These are phyloP conservation scores for Talaromyces ruber DNA, from an alignment of 495 filamentous ascomycete genomes.

Conservation along the genomic window DNA sequence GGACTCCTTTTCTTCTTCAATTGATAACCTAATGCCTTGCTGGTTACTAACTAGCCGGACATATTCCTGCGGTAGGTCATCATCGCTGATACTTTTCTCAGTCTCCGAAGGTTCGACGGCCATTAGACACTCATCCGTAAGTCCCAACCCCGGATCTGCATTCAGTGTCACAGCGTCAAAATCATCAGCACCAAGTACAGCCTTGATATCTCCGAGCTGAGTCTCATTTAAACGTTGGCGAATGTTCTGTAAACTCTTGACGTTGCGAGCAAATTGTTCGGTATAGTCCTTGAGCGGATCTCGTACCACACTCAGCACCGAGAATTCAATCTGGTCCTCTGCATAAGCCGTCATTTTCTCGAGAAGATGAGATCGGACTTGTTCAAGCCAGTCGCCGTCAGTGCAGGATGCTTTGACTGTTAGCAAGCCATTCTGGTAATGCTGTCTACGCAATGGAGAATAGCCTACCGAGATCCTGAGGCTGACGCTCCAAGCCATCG, in stretches of 20 bases:
- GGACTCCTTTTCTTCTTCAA: constrained; percentile 34
- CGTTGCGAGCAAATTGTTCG: constrained; percentile 35
- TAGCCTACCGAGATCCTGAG: constrained; percentile 57
- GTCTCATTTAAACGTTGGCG: constrained; percentile 21
- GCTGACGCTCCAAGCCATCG: constrained; percentile 73
- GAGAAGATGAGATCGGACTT: constrained; percentile 37
- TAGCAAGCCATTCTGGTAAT: background rate
- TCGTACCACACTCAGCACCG: constrained; percentile 42
- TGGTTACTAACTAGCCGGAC: constrained; percentile 25
- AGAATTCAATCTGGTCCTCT: constrained; percentile 49
- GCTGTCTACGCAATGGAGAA: background rate
- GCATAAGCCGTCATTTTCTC: constrained; percentile 44
- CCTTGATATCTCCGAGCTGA: background rate
- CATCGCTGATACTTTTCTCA: constrained; percentile 13
- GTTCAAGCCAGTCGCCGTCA: constrained; percentile 39
- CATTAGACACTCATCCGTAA: constrained; percentile 26
- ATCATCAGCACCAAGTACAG: background rate
- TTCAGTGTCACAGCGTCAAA: constrained; percentile 18
- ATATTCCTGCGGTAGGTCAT: constrained; percentile 19
- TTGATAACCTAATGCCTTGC: constrained; percentile 23
- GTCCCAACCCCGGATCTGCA: constrained; percentile 21
- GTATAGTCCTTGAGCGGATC: constrained; percentile 40
- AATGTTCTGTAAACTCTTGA: constrained; percentile 29
- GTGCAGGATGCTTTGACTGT: constrained; percentile 22
- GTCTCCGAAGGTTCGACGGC: constrained; percentile 12